phyloP scores from a whole-genome alignment of 2,329 filamentous ascomycete genomes.

The Colletotrichum tropicicola region DNA sequence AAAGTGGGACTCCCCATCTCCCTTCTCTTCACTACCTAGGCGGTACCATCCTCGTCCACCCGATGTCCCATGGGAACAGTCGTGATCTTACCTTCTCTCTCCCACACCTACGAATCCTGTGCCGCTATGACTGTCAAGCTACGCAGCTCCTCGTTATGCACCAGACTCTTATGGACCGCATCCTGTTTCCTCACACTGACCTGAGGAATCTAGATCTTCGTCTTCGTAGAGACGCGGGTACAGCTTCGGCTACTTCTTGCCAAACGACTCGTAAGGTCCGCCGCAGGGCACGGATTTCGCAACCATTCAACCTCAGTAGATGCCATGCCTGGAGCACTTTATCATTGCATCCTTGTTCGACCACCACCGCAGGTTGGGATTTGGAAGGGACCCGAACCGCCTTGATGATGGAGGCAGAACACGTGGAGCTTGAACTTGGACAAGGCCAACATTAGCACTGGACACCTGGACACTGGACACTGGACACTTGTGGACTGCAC shows the following conservation, averaged over 20 bases:
- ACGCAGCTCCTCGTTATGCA: slow-evolving; percentile 31
- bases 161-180: slow-evolving; percentile 31
- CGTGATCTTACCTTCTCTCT: slow-evolving; percentile 25
- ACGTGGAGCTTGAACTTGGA: no score
- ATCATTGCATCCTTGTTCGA: no score
- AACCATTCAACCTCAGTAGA: no score
- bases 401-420: no score
- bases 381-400: no score
- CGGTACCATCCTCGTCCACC: slow-evolving; percentile 29
- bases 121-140: slow-evolving; percentile 29
- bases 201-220: slow-evolving; percentile 28
- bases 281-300: slow-evolving; percentile 31
- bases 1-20: slow-evolving; percentile 13
- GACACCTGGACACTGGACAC: no score
- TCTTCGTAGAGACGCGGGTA: slow-evolving; percentile 33
- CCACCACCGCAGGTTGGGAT: no score
- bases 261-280: no score
- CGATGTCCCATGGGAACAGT: slow-evolving; percentile 30
- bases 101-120: slow-evolving; percentile 28
- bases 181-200: slow-evolving; percentile 30
- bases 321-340: no score
- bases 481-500: no score
- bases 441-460: no score
- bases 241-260: slow-evolving; percentile 32
- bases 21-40: background rate